Percentiles rank a stretch among this genome's conserved stretches.
These are phyloP conservation scores for Triticum turgidum DNA, from an alignment of 176 grass and related monocot genomes.

Conservation along the genomic window DNA sequence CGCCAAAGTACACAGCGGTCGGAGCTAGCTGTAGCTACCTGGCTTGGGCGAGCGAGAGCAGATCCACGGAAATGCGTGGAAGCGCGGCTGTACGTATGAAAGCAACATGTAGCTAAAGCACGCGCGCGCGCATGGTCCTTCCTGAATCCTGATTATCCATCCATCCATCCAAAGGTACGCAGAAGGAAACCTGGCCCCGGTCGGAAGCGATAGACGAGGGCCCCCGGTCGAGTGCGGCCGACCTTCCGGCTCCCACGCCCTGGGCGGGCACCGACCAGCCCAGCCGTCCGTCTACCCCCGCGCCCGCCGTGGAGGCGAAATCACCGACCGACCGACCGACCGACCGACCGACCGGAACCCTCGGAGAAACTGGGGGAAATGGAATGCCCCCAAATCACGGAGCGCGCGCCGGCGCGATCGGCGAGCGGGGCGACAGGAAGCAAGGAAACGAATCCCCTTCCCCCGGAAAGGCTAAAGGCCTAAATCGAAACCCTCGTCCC, in stretches of 20 bases:
- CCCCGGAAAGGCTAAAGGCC: background rate
- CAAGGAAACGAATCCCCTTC: background rate
- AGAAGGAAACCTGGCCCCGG: background rate
- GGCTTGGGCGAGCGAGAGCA: too few species aligned
- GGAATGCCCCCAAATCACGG: background rate
- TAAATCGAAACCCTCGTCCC: background rate
- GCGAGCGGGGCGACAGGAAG: background rate
- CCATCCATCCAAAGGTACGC: too few species aligned
- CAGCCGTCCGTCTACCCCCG: too few species aligned
- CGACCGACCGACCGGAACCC: background rate
- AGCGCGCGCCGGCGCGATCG: background rate
- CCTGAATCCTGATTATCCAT: too few species aligned
- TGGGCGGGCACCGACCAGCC: too few species aligned
- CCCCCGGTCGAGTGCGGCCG: too few species aligned
- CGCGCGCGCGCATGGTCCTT: too few species aligned
- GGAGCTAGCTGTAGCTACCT: too few species aligned
- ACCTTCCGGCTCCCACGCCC: too few species aligned
- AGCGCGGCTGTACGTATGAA: too few species aligned
- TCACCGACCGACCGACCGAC: background rate
- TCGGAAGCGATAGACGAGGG: too few species aligned
- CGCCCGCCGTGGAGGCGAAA: background rate
- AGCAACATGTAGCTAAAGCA: too few species aligned
- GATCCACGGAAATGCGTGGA: background rate
- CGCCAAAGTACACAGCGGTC: background rate
- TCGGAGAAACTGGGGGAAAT: background rate